Conservation (phyloP, 164 flowering plant genomes). For the Chimonanthus salicifolius region DNA sequence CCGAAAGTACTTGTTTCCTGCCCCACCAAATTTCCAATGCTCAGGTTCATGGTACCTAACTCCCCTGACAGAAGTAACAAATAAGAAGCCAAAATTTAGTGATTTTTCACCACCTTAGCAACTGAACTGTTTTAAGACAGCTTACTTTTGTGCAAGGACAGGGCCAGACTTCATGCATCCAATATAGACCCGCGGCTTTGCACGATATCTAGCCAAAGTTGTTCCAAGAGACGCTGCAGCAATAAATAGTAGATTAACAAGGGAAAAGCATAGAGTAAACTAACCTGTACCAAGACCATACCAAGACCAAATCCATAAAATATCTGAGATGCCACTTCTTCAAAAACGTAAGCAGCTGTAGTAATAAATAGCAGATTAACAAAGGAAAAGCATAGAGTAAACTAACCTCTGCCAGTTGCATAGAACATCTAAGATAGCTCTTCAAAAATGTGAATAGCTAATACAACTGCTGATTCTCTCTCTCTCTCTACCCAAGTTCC, state of each 20-base stretch:
- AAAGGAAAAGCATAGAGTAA: too few species aligned
- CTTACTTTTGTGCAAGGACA: constrained; percentile 90
- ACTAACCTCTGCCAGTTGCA: too few species aligned
- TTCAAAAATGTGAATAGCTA: too few species aligned
- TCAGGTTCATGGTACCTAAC: constrained; percentile 96
- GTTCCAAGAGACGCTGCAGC: constrained; percentile 79
- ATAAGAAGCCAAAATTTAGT: constrained; percentile 4
- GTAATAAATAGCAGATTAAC: too few species aligned
- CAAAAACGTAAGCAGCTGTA: too few species aligned
- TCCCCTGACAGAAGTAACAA: constrained; percentile 42
- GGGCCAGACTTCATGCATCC: constrained; percentile 99
- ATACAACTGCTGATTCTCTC: too few species aligned
- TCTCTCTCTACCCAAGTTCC: too few species aligned
- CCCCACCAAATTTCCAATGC: constrained; percentile 95
- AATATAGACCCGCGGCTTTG: constrained; percentile 74
- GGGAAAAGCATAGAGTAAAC: constrained; percentile 1
- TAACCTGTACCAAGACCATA: too few species aligned
- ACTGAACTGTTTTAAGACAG: constrained; percentile 4
- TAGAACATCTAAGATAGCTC: too few species aligned
- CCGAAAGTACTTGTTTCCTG: constrained; percentile 91
- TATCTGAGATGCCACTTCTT: too few species aligned
- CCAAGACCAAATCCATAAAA: too few species aligned
- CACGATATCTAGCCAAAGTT: constrained; percentile 63
- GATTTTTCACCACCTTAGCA: background rate
- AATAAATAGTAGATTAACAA: background rate